Conservation (phyloP, 768 basidiomycete species). For the Lentinula sp. region DNA sequence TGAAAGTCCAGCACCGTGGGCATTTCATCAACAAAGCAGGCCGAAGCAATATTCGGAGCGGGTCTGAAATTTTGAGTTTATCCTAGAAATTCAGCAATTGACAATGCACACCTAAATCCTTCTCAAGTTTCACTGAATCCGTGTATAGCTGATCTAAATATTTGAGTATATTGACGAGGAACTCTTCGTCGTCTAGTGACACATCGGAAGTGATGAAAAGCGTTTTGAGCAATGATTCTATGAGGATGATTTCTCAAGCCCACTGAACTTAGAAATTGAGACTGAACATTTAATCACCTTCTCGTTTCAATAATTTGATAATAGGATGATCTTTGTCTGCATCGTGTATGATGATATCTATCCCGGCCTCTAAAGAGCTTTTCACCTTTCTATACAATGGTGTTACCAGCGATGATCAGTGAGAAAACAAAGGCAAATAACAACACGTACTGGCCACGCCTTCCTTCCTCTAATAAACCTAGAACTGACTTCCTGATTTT, state of each 20-base stretch:
- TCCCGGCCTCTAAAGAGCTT: constrained; percentile 72
- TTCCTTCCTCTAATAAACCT: constrained; percentile 68
- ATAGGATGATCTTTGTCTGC: constrained; percentile 14
- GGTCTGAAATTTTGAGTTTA: constrained; percentile 17
- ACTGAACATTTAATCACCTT: constrained; percentile 27
- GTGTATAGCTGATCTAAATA: constrained; percentile 46
- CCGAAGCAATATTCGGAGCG: constrained; percentile 45
- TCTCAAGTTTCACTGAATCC: constrained; percentile 35
- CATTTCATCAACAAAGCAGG: constrained; percentile 68
- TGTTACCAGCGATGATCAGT: background rate
- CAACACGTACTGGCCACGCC: constrained; percentile 59
- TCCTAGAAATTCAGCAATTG: background rate
- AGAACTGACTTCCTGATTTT: constrained; percentile 56
- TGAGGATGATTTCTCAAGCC: background rate
- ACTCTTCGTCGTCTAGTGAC: constrained; percentile 39
- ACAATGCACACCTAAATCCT: constrained; percentile 26
- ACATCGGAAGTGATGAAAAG: constrained; percentile 82
- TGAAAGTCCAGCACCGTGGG: constrained; percentile 87
- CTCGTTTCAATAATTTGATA: constrained; percentile 30
- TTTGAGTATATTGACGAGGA: constrained; percentile 21
- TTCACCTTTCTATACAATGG: constrained; percentile 49
- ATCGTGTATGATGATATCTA: constrained; percentile 55
- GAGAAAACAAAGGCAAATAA: background rate
- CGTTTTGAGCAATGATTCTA: constrained; percentile 60
- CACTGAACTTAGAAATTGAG: background rate